Base-by-base conservation (phyloP, 1,284 basidiomycete genomes). In the Melanopsichium pennsylvanicum region DNA sequence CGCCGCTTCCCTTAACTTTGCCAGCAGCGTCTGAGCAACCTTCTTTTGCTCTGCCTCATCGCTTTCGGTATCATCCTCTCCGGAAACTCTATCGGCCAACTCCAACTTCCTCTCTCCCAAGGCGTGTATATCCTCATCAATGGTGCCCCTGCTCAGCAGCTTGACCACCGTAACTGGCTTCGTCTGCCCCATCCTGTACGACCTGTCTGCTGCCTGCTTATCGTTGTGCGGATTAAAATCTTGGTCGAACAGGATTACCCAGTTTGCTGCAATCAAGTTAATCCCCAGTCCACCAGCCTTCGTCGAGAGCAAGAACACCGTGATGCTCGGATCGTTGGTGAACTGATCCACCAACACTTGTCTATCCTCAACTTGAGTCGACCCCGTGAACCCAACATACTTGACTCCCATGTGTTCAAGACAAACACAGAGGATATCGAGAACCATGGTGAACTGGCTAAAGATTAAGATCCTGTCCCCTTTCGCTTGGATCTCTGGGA, bases 171-270 rank as follows among this genome's bases (percentile, higher is more conserved):
- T 85, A 4, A 96, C 93, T 52, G 93, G 88, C 46, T 88, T 87
- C 77, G 90, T 92, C 82, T 96, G 93, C 15, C 93, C 95, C 72
- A 99, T 97, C n/a, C 96, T 90, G 81, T 97, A 98, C 23, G 93
- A 93, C 31, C 96, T 88, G 81, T 99, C 96, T 51, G 95, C 93
- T 0, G 96, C 96, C 83, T 98, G 95, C 62, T 90, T 88, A 83
- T 97, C 95, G 70, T 86, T 86, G 74, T 86, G 86, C 26, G 85
- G 83, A 27, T 73, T 74, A 35, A 75, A 78, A 81, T 98, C 96
- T 81, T 97, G 94, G 81, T 99, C 96, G 80, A 95, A 97, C 85
- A 83, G 62, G 19, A 81, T 74, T 19, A 79, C 75, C 76, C 70
- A 77, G 93, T 90, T 81, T 91, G 43, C 93, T 88, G 92, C 82